Conservation (phyloP, 345 rosid genomes). For the Turritis glabra region DNA sequence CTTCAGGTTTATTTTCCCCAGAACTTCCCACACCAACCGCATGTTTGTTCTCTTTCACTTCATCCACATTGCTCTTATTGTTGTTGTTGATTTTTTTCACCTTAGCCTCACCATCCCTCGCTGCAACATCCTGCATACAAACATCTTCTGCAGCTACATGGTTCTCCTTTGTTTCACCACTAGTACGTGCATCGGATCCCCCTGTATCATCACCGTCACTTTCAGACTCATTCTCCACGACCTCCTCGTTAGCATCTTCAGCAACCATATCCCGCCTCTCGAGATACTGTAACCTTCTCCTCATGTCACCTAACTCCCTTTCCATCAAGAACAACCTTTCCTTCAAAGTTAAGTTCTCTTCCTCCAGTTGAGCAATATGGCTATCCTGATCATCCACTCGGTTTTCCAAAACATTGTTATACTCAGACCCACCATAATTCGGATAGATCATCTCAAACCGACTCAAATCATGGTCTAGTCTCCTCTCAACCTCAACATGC, state of each 20-base stretch:
- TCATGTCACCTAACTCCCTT: constrained; percentile 81
- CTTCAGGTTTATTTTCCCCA: constrained; percentile 1
- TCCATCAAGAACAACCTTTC: constrained; percentile 94
- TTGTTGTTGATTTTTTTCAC: constrained; percentile 17
- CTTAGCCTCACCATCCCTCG: constrained; percentile 17
- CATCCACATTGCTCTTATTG: constrained; percentile 4
- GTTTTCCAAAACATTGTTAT: constrained; percentile 79
- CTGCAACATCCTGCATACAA: constrained; percentile 44
- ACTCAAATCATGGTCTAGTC: constrained; percentile 95
- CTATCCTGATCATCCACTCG: constrained; percentile 95
- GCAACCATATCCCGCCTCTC: constrained; percentile 63
- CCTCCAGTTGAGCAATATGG: constrained; percentile 88
- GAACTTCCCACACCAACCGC: neutral
- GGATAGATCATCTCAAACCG: constrained; percentile 98
- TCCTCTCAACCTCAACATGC: constrained; percentile 89
- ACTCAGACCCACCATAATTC: constrained; percentile 53
- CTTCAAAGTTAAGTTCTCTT: constrained; percentile 87
- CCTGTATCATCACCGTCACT: constrained; percentile 66
- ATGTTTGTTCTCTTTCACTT: constrained; percentile 10
- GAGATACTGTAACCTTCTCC: constrained; percentile 79
- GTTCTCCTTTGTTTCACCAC: constrained; percentile 39
- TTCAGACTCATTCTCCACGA: constrained; percentile 65
- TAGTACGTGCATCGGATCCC: constrained; percentile 54
- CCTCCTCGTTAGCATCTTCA: constrained; percentile 66
- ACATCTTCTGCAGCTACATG: constrained; percentile 36